Evolutionary conservation across 2,329 filamentous ascomycete species (phyloP), one percentile per base, ranked within the genome.

Genomic region (Aspergillus aculeatinus): DNA sequence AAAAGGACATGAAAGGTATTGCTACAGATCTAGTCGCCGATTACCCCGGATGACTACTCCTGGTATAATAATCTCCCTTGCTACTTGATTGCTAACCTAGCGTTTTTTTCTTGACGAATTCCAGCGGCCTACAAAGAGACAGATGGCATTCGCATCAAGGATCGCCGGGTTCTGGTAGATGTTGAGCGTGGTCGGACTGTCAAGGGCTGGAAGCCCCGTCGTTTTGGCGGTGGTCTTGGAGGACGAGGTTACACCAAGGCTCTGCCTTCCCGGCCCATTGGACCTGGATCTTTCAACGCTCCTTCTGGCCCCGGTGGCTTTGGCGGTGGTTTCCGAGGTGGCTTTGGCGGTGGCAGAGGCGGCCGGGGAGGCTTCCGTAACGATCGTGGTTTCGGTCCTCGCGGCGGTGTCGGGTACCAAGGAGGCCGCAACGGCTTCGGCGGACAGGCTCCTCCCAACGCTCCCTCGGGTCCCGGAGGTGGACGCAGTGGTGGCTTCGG

Each of bases 1-100:
- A 98, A 80, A 93, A 94, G 79, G 95, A 98, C 76, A 97, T 98
- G 93, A 96, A 96, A 92, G 92, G 93, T 97, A 96, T 65, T 61
- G 59, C 55, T 51, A 54, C 61, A 59, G 52, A 49, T 53, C 53
- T 48, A 55, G 42, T 55, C 53, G 53, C 53, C 53, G 29, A 31
- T 44, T 47, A 14, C 31, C 42, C 53, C 48, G 53, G 29, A 48
- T 55, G 39, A 44, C 39, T 48, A n/a, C 44, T 29, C 31, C 42
- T 48, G 53, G 53, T 65, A 63, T 56, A 35, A 54, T 57, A 61
- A 51, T 59, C 55, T 44, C 25, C 44, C 21, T 21, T 33, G 44
- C 59, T 23, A 64, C 60, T 63, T 57, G 62, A 59, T 68, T 67
- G 76, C 76, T 79, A 67, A 79, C 72, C 63, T 65, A 65, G 69